These are phyloP conservation scores for Ilex asprella DNA, from an alignment of 257 asterid genomes.

Conservation along the genomic window DNA sequence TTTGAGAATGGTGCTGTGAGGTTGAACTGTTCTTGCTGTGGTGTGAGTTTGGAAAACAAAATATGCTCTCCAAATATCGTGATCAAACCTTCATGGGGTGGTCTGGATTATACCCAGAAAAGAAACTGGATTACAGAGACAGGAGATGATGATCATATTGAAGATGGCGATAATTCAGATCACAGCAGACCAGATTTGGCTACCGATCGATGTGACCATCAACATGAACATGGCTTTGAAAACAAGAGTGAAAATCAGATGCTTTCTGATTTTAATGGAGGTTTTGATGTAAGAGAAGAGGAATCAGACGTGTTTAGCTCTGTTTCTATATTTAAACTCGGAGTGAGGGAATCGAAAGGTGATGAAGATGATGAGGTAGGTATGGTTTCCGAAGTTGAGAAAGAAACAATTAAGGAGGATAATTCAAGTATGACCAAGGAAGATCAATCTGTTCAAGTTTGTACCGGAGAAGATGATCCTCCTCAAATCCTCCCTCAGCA, in stretches of 20 bases:
- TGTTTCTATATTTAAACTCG: conserved; percentile 4
- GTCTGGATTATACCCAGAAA: conserved; percentile 36
- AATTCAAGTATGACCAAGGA: conserved; percentile 20
- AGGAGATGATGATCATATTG: conserved; percentile 10
- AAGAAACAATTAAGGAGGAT: conserved; percentile 24
- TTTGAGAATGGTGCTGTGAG: conserved; percentile 43
- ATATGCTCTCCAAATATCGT: conserved; percentile 37
- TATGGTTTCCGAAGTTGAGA: conserved; percentile 11
- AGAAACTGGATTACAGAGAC: conserved; percentile 18
- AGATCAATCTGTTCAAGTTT: conserved; percentile 57
- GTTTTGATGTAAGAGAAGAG: conserved; percentile 8
- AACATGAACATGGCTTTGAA: conserved; percentile 11
- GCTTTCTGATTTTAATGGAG: conserved; percentile 15
- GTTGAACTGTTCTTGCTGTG: conserved; percentile 76
- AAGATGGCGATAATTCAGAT: conserved; percentile 4
- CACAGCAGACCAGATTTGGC: conserved; percentile 16
- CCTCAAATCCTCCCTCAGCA: conserved; percentile 47
- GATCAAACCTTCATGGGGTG: conserved; percentile 71
- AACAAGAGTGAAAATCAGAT: conserved; percentile 17
- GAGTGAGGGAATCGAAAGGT: conserved; percentile 14
- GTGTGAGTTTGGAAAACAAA: conserved; percentile 27
- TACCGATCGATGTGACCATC: conserved; percentile 14
- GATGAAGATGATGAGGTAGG: conserved; percentile 12
- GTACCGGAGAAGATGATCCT: conserved; percentile 32
- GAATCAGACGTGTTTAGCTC: conserved; percentile 12